Conservation (phyloP, 768 basidiomycete genomes). For the Clitopilus passeckerianus region DNA sequence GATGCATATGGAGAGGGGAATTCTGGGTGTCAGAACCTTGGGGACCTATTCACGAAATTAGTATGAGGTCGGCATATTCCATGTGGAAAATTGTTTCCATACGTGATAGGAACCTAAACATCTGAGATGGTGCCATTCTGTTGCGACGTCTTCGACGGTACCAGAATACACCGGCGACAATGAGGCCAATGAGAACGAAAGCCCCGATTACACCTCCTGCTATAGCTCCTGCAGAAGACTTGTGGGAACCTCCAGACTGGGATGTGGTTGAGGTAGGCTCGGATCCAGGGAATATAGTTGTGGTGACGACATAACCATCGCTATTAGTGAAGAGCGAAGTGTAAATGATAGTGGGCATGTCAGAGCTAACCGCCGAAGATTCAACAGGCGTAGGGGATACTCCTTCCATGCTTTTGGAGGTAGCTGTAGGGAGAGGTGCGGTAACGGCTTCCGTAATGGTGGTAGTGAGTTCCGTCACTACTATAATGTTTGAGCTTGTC, state of each 20-base stretch:
- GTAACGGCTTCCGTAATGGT: not conserved
- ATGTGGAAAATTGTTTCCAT: not conserved
- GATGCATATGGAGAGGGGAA: not conserved
- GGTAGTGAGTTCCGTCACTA: not conserved
- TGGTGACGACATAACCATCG: not conserved
- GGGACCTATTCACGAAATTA: not conserved
- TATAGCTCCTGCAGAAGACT: slow-evolving; percentile 16
- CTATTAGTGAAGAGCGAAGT: not conserved
- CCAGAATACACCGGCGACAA: slow-evolving; percentile 10
- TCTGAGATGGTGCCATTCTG: not conserved
- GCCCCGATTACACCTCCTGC: slow-evolving; percentile 21
- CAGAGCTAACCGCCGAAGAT: too few species aligned
- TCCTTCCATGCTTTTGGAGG: too few species aligned
- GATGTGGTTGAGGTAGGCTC: not conserved
- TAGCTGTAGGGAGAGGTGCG: not conserved
- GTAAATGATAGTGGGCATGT: too few species aligned
- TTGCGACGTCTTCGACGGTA: slow-evolving; percentile 11
- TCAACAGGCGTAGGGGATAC: too few species aligned
- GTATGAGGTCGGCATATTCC: not conserved
- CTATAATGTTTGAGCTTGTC: too few species aligned
- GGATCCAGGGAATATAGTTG: not conserved
- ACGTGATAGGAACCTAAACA: not conserved
- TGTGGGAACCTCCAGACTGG: slow-evolving; percentile 3
- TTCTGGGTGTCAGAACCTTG: too few species aligned
- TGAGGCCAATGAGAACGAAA: slow-evolving; percentile 13